Evolutionary conservation across 257 asterid genomes (phyloP), one percentile per base, ranked within the genome.

Genomic region (Capsicum baccatum): DNA sequence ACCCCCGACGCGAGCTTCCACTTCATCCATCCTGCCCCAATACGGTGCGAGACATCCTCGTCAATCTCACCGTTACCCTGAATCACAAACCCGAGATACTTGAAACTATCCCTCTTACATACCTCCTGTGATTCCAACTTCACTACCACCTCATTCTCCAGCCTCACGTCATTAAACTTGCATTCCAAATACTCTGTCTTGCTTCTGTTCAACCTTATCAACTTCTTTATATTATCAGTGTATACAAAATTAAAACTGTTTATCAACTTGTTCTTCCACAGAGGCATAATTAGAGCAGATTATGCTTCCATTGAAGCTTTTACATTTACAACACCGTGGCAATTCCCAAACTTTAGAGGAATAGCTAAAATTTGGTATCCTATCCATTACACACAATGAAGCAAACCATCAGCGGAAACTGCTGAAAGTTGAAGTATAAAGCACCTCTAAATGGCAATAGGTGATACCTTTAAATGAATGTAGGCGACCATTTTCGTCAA

Each of bases 401-500:
- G 9, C 80, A 48, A 48, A 48, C n/a, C 37, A 48, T 48, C 19
- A 12, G n/a, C 7, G 3, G 59, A 19, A 73, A 12, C 42, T 73
- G 80, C 42, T 73, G 48, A 33, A 47, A n/a, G 79, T 15, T 71
- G 10, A 69, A 5, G 58, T 48, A 47, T 44, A 70, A 48, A 48
- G 60, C 60, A 48, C 44, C 80, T 19, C 59, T 47, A 73, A 6
- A 73, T 48, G 80, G 60, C 9, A 42, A 48, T 11, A 73, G 12
- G 60, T 37, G 11, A 33, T 74, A 92, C 99, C 99, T 92, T 92
- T 90, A 85, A 95, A 95, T 19, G 95, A 89, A 63, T 90, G 86
- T 79, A 95, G 97, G 85, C 88, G 87, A 26, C 94, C 97, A 71
- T 90, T 90, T 89, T 92, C 85, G 86, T 94, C 94, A 89, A 95